These are phyloP conservation scores for Pseudogymnoascus sp. DNA, from an alignment of 2,329 filamentous ascomycete genomes.

Conservation along the genomic window DNA sequence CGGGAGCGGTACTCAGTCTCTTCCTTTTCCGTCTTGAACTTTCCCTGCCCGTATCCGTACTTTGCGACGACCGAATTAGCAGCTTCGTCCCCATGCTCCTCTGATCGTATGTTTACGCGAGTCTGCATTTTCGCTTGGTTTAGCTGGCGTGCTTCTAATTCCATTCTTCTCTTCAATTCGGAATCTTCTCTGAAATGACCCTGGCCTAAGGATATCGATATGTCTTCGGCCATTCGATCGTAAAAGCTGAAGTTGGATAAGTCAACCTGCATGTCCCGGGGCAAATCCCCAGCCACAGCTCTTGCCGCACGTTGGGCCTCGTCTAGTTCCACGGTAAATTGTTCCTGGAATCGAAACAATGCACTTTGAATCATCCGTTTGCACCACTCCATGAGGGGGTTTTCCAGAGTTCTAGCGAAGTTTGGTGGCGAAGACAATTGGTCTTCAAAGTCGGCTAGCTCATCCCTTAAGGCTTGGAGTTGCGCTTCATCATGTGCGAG, in stretches of 20 bases:
- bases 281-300: neutral
- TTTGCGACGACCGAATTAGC: too few species aligned
- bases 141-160: neutral
- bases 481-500: neutral
- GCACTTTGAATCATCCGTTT: neutral
- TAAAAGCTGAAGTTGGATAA: neutral
- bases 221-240: neutral
- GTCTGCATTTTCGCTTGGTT: neutral
- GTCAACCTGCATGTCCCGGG: neutral
- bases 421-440: neutral
- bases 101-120: too few species aligned
- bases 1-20: neutral
- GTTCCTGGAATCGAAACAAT: neutral
- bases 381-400: neutral
- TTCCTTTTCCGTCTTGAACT: neutral
- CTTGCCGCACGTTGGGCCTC: neutral
- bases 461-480: neutral
- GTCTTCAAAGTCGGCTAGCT: neutral
- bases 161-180: neutral
- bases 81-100: too few species aligned
- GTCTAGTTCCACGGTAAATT: neutral
- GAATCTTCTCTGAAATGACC: neutral
- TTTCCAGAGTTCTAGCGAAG: neutral
- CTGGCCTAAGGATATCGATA: neutral
- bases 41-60: neutral